Evolutionary conservation across 2,329 filamentous ascomycete genomes (phyloP), one percentile per base, ranked within the genome.

Genomic region (Pseudogymnoascus sp.): DNA sequence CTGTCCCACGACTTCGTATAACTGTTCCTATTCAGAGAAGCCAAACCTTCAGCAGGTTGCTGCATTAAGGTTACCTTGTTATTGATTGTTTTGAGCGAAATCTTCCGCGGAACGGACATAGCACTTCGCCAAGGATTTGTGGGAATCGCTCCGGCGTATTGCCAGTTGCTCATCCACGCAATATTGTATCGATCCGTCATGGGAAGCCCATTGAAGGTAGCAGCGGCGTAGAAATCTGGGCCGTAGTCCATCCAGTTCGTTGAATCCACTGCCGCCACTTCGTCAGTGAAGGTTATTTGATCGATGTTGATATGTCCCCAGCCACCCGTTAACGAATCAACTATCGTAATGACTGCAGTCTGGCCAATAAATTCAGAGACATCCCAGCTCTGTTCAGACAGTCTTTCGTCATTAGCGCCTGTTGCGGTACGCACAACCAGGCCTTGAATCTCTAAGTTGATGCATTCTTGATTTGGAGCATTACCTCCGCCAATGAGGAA

Each of bases 151-250:
- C 80, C 74, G 0, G 79, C 76, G 71, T 87, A 86, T 70, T 86
- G 78, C 80, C 83, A 86, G 66, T 86, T 86, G 63, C 76, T 80
- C 0, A 81, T 81, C 84, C 83, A 86, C 8, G 78, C 80, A 4
- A 86, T 77, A 44, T 24, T 44, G 40, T 44, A 44, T 44, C 40
- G 40, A 44, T 44, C 40, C 47, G 75, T 79, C 63, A 84, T 69
- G 37, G 77, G 76, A 33, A 38, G 53, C 13, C 53, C 53, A 38
- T 38, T 59, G 19, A 59, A 35, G 53, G 29, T 59, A 35, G 35
- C 29, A 14, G 53, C 53, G 11, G 53, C 42, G 42, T 47, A 47
- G 21, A 47, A 47, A 13, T 47, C 42, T 47, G 42, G 42, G 42
- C 80, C 85, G 68, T 85, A 82, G 0, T 76, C 80, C 0, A 83